Conservation (phyloP, 73 alveolate species). For the Paramecium tetraurelia region DNA sequence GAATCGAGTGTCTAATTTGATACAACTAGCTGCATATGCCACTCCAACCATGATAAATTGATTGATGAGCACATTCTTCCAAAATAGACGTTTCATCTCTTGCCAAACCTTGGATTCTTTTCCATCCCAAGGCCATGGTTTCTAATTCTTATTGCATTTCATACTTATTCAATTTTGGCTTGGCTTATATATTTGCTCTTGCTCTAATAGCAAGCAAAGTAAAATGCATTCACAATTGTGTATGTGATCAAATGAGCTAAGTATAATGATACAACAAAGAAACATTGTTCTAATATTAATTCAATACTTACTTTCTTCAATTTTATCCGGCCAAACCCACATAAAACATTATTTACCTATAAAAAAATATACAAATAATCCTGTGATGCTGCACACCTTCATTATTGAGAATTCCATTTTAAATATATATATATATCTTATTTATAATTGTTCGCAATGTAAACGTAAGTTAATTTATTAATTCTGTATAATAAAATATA, state of each 20-base stretch:
- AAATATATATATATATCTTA: not conserved
- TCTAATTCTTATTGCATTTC: not conserved
- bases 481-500: not conserved
- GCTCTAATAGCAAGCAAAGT: conserved; percentile 22
- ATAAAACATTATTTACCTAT: not conserved
- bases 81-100: not conserved
- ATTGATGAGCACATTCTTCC: not conserved
- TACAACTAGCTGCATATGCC: not conserved
- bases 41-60: not conserved
- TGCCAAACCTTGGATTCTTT: conserved; percentile 2
- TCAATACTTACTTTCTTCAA: not conserved
- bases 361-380: not conserved
- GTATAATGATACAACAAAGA: not conserved
- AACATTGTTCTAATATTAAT: not conserved
- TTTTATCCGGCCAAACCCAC: not conserved
- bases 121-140: conserved; percentile 80
- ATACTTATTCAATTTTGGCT: conserved; percentile 61
- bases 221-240: not conserved
- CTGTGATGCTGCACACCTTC: not conserved
- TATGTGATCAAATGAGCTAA: not conserved
- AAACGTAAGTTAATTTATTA: not conserved
- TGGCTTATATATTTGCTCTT: conserved; percentile 66
- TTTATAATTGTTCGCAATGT: not conserved
- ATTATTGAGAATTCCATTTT: not conserved
- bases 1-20: not conserved